Base-by-base conservation (phyloP, 139 green algal species). In the Chlamydomonas eustigma region DNA sequence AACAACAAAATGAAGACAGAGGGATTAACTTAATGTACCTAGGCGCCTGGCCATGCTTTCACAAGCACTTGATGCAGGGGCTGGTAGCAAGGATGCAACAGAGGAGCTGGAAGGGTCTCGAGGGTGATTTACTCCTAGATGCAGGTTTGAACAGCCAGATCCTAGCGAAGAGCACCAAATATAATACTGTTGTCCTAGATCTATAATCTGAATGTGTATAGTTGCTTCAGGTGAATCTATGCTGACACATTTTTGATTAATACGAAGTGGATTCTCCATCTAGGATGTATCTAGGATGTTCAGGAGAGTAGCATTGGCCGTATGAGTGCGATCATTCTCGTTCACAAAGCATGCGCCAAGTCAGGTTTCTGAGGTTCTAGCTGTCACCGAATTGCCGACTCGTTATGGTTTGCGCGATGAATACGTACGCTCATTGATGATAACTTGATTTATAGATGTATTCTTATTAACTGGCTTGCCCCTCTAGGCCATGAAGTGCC, bases 141-240 rank as follows among this genome's bases (percentile, higher is more conserved):
- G n/a, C 32, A 84, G 64, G 63, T 73, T 79, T 5, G 24, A 65
- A 0, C 80, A 36, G 37, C 76, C 76, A 2, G 79, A 33, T 5
- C 67, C 74, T 25, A 64, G 37, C 0, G 71, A 67, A 2, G 74
- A 80, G 4, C 69, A 51, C 79, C 79, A 84, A 0, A 84, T 32
- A 39, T 77, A 84, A 35, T 77, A 75, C 51, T 84, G 79, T 4
- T 75, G 39, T 2, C 79, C 79, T 0, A 84, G 63, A 52, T 84
- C 79, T 3, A 84, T 51, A 25, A 84, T 76, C 37, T 84, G 79
- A 37, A 77, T 78, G 39, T 80, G 38, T 6, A 84, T 39, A 4
- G 58, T 52, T 3, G 79, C 74, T 28, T 84, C 79, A 28, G 44
- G 44, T 18, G 44, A 28, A 18, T 58, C 44, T 58, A 58, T 12